phyloP scores from a whole-genome alignment of 2,329 filamentous ascomycete species.

The Alternaria triticina region DNA sequence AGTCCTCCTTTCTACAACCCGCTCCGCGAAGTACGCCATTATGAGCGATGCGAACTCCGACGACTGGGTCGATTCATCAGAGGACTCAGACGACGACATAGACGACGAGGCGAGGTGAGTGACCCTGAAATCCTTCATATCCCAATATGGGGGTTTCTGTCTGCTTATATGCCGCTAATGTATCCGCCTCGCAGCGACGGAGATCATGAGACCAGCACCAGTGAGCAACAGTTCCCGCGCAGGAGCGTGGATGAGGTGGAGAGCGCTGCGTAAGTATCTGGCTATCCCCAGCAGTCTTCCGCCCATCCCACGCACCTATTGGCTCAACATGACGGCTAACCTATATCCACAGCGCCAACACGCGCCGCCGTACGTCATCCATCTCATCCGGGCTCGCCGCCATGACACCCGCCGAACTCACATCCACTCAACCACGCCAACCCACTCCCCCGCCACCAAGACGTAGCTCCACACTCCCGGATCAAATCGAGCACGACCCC shows the following conservation, averaged over 20 bases:
- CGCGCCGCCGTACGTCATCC: neutral
- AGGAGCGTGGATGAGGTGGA: conserved; percentile 4
- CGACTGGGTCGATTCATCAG: conserved; percentile 3
- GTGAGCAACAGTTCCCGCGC: neutral
- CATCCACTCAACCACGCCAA: neutral
- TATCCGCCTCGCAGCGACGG: neutral
- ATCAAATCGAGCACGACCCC: neutral
- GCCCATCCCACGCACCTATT: neutral
- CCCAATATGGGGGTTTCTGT: neutral
- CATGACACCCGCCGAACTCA: neutral
- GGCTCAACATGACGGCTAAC: neutral
- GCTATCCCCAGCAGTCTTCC: neutral
- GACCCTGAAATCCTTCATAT: neutral
- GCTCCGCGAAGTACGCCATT: neutral
- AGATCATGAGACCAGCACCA: neutral
- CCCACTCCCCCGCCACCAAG: neutral
- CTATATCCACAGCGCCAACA: neutral
- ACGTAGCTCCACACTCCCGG: conserved; percentile 1
- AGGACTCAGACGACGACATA: neutral
- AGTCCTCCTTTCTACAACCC: neutral
- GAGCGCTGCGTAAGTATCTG: conserved; percentile 4
- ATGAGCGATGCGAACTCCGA: conserved; percentile 5
- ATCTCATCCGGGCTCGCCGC: conserved; percentile 2
- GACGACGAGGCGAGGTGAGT: neutral
- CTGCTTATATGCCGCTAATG: neutral